phyloP scores from a whole-genome alignment of 1,284 basidiomycete species.

The Leccinum ponderosum region DNA sequence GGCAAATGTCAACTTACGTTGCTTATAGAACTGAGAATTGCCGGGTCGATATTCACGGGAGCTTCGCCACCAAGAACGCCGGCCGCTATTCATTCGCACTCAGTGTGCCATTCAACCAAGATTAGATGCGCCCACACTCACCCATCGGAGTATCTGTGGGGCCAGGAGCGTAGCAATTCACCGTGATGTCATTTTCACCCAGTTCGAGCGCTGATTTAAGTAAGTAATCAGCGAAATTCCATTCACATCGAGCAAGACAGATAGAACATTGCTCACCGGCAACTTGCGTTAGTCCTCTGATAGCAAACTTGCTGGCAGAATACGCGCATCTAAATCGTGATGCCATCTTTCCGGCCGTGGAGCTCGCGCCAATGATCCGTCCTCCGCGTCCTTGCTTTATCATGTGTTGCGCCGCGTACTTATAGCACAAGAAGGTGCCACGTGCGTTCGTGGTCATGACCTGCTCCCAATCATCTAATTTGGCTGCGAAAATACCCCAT shows the following conservation, averaged over 20 bases:
- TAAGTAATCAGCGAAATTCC: slow-evolving; percentile 1
- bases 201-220: slow-evolving; percentile 23
- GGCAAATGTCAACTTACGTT: neutral
- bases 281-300: slow-evolving; percentile 30
- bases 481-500: slow-evolving; percentile 1
- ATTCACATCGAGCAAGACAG: neutral
- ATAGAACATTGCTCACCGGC: slow-evolving; percentile 16
- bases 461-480: slow-evolving; percentile 20
- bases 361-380: slow-evolving; percentile 33
- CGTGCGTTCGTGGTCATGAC: slow-evolving; percentile 25
- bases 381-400: slow-evolving; percentile 23
- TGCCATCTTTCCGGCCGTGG: slow-evolving; percentile 22
- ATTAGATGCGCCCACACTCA: neutral
- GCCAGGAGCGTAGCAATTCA: slow-evolving; percentile 7
- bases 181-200: slow-evolving; percentile 17
- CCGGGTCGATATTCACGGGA: neutral
- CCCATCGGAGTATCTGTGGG: slow-evolving; percentile 9
- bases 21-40: neutral
- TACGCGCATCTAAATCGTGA: slow-evolving; percentile 11
- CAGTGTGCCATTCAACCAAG: neutral
- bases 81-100: neutral
- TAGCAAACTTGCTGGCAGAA: slow-evolving; percentile 33
- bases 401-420: slow-evolving; percentile 25
- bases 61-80: neutral
- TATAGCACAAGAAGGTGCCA: slow-evolving; percentile 21